A percentile compares a stretch with the other conserved stretches of the same genome.
These are phyloP conservation scores for Diaporthe vaccinii DNA, from an alignment of 2,329 filamentous ascomycete genomes.

Conservation along the genomic window DNA sequence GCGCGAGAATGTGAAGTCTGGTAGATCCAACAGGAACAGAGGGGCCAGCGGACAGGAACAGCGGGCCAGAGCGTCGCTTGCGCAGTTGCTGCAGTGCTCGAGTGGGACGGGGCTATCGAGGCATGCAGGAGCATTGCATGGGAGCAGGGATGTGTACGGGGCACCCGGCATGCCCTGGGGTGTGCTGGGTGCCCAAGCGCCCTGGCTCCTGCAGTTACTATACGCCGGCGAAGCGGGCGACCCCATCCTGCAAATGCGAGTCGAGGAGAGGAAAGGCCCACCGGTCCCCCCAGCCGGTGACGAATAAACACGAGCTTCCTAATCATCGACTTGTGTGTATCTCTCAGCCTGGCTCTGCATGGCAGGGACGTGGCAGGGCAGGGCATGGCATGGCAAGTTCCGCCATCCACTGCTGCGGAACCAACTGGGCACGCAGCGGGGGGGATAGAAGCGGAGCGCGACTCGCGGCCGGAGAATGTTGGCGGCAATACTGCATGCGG, in stretches of 20 bases:
- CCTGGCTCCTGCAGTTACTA: conserved; percentile 17
- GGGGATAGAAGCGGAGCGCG: conserved; percentile 11
- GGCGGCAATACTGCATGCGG: conserved; percentile 2
- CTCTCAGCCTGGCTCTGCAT: neutral
- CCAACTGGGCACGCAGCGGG: conserved; percentile 18
- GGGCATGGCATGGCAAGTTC: conserved; percentile 20
- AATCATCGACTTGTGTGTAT: neutral
- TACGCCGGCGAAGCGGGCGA: conserved; percentile 3
- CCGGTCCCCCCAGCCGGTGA: conserved; percentile 4
- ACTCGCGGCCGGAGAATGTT: conserved; percentile 18
- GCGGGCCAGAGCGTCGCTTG: conserved; percentile 31
- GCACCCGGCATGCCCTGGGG: neutral
- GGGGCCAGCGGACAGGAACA: conserved; percentile 34
- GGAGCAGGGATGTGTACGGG: conserved; percentile 27
- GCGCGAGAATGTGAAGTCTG: conserved; percentile 9
- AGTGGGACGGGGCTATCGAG: conserved; percentile 21
- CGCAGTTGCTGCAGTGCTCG: conserved; percentile 2
- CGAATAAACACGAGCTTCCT: conserved; percentile 11
- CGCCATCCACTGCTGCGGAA: conserved; percentile 31
- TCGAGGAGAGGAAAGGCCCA: conserved; percentile 17
- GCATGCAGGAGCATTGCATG: conserved; percentile 32
- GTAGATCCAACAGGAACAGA: conserved; percentile 7
- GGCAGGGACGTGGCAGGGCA: conserved; percentile 7
- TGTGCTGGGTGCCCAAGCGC: conserved; percentile 22
- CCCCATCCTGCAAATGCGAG: conserved; percentile 11